These are phyloP conservation scores for Scheffersomyces quercinus DNA, from an alignment of 1,139 yeast genomes.

Conservation along the genomic window DNA sequence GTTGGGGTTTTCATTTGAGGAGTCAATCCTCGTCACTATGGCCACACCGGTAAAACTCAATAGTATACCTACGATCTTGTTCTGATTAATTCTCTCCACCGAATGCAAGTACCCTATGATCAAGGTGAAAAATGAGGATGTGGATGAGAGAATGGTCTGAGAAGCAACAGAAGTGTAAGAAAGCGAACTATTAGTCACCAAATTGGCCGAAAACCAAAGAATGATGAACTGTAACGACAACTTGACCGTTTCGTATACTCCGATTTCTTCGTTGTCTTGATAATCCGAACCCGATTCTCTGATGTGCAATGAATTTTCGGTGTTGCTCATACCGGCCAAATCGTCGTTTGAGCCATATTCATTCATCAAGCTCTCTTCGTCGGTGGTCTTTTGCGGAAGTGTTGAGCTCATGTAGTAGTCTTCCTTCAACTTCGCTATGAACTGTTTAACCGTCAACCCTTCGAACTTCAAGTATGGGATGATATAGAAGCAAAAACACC, in stretches of 20 bases:
- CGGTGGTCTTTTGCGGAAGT: conserved; percentile 1
- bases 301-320: conserved; percentile 12
- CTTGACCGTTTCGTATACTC: conserved; percentile 49
- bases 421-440: conserved; percentile 19
- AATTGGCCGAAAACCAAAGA: conserved; percentile 87
- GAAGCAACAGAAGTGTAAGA: conserved; percentile 90
- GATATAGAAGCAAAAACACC: conserved; percentile 76
- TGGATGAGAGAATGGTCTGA: conserved; percentile 88
- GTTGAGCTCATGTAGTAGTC: conserved; percentile 19
- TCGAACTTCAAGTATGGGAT: conserved; percentile 54
- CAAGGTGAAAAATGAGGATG: conserved; percentile 90
- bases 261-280: conserved; percentile 23
- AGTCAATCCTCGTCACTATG: conserved; percentile 67
- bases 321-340: conserved; percentile 16
- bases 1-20: conserved; percentile 33
- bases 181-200: conserved; percentile 84
- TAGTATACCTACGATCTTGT: conserved; percentile 67
- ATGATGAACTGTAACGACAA: conserved; percentile 80
- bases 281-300: conserved; percentile 4
- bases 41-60: conserved; percentile 79
- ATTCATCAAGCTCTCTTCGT: conserved; percentile 8
- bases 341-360: conserved; percentile 25
- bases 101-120: conserved; percentile 73
- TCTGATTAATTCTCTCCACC: conserved; percentile 65
- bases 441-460: conserved; percentile 20